These are phyloP conservation scores for Graphilbum ipis-grandicollis DNA, from an alignment of 2,329 filamentous ascomycete species.

Conservation along the genomic window DNA sequence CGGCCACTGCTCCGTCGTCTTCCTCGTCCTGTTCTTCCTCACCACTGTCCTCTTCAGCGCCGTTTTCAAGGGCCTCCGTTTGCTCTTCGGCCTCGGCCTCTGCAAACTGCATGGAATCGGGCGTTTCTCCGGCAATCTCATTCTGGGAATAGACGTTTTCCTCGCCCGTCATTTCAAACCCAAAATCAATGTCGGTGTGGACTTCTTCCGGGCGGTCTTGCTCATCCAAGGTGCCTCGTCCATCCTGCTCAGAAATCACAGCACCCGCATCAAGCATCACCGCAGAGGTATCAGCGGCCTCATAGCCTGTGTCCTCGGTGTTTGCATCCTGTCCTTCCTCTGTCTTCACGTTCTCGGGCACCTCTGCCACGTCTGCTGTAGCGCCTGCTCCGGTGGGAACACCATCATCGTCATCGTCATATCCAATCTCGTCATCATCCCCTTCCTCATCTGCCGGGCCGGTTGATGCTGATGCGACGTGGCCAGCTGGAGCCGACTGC, in stretches of 20 bases:
- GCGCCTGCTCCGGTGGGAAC: not conserved
- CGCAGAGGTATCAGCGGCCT: not conserved
- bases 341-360: not conserved
- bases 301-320: not conserved
- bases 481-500: not conserved
- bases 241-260: not conserved
- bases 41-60: not conserved
- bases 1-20: conserved; percentile 2
- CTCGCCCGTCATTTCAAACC: not conserved
- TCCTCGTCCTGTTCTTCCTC: not conserved
- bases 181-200: not conserved
- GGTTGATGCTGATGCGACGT: not conserved
- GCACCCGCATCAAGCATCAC: not conserved
- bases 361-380: not conserved
- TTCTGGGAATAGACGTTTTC: not conserved
- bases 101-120: no score
- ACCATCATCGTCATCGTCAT: conserved; percentile 4
- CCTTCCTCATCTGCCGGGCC: conserved; percentile 1
- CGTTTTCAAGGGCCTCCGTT: conserved; percentile 4
- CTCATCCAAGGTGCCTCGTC: not conserved
- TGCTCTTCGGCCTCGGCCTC: not conserved
- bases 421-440: conserved; percentile 8
- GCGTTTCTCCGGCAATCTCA: no score
- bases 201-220: not conserved
- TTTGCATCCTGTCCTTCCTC: not conserved